Evolutionary conservation across 306 rosid genomes (phyloP), one percentile per base, ranked within the genome.

Genomic region (Arachis stenosperma): DNA sequence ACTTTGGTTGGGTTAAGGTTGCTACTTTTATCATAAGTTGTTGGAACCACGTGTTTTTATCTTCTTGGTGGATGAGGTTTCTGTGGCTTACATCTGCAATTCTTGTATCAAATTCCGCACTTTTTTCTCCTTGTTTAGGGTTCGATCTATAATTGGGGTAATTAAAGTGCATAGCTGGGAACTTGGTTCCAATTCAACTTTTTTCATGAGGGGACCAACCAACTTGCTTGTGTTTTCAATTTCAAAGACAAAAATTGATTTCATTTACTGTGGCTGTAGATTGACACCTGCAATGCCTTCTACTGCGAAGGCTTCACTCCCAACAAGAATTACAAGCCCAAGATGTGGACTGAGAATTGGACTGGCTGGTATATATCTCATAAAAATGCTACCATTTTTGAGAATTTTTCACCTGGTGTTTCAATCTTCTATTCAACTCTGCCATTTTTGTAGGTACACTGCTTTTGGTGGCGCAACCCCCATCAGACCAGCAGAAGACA

Each of bases 281-380:
- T 93, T 79, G 88, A 90, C 75, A 84, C 97, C 13, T 93, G 98
- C 89, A 93, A 93, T 82, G 97, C 93, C 29, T 92, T 78, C 62
- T 92, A 92, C 81, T 90, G 98, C 39, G 98, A 90, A 70, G 83
- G 88, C 69, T 93, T 84, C 80, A 71, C 80, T 43, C 97, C 98
- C 71, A 93, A 93, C 82, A 86, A 84, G 70, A 88, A 84, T 40
- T 77, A 87, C 91, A 90, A 90, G 68, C 98, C 98, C 44, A 86
- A 79, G 67, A 69, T 84, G 61, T 92, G 96, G 96, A 95, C 99
- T 30, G 99, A 95, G 84, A 86, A 82, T 61, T 95, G 99, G 99
- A 84, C 97, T 69, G 99, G 99, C 64, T 95, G 99, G 99, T 95
- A 69, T 80, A 86, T 22, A 33, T 2, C 37, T 84, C 79, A 43